Evolutionary conservation across 495 filamentous ascomycete species (phyloP).

Genomic region (Neurospora sp.): DNA sequence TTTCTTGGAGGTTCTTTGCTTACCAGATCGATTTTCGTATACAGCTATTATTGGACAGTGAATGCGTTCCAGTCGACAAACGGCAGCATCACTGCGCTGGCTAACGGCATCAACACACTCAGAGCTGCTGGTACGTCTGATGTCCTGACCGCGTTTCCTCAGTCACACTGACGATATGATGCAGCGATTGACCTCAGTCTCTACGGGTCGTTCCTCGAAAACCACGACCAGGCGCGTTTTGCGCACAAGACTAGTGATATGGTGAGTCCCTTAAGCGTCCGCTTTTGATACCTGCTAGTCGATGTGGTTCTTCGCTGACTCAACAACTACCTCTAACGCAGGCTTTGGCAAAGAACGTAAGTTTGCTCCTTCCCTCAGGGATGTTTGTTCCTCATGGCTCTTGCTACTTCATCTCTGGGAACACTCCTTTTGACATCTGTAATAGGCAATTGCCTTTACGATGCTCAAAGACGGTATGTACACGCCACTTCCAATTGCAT

Average conservation of each 20-base stretch:
- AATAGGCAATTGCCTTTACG: constrained; percentile 61
- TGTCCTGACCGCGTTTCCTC: neutral
- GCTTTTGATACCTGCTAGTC: neutral
- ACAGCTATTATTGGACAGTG: constrained; percentile 49
- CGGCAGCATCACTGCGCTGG: constrained; percentile 49
- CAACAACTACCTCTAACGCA: neutral
- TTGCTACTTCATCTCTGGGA: neutral
- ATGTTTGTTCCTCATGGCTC: neutral
- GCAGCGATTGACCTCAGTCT: constrained; percentile 51
- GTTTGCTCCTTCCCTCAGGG: constrained; percentile 11
- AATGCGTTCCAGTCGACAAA: constrained; percentile 50
- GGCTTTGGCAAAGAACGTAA: constrained; percentile 18
- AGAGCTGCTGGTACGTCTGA: constrained; percentile 19
- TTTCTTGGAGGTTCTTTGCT: neutral
- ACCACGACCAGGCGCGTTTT: constrained; percentile 68
- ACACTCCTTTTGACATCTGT: constrained; percentile 28
- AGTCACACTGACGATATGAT: neutral
- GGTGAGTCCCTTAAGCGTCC: constrained; percentile 1
- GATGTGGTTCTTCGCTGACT: neutral
- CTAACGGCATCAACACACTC: constrained; percentile 47
- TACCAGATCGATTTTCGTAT: neutral
- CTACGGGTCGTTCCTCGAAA: constrained; percentile 67
- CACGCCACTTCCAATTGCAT: constrained; percentile 7
- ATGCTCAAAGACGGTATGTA: constrained; percentile 49
- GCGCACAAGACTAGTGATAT: constrained; percentile 45